Percentiles rank a stretch among this genome's conserved stretches.
Conservation (phyloP, 768 basidiomycete species). For the Calocera viscosa region DNA sequence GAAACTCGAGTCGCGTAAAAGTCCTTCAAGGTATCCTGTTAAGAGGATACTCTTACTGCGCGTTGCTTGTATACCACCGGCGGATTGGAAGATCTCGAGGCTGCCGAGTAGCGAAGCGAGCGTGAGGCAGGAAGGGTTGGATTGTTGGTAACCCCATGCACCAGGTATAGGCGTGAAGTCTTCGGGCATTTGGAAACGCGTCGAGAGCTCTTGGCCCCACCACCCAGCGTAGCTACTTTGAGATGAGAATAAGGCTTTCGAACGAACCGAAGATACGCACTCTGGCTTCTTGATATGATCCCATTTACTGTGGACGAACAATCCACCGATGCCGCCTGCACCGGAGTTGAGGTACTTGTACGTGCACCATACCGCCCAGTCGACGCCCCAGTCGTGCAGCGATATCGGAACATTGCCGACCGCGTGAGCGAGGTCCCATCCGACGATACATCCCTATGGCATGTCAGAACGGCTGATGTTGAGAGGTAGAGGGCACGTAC, state of each 20-base stretch:
- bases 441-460: constrained; percentile 78
- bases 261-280: constrained; percentile 28
- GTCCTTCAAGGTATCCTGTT: constrained; percentile 56
- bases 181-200: constrained; percentile 83
- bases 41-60: constrained; percentile 57
- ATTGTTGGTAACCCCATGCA: constrained; percentile 92
- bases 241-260: background rate
- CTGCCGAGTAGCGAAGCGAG: constrained; percentile 73
- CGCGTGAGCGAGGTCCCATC: constrained; percentile 95
- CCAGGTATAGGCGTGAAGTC: constrained; percentile 73
- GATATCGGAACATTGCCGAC: constrained; percentile 82
- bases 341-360: constrained; percentile 98
- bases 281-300: constrained; percentile 47
- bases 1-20: constrained; percentile 49
- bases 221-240: constrained; percentile 63
- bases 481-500: constrained; percentile 32
- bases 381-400: constrained; percentile 86
- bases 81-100: constrained; percentile 64
- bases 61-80: constrained; percentile 58
- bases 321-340: constrained; percentile 91
- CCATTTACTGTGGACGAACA: constrained; percentile 81
- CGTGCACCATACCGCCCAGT: constrained; percentile 98
- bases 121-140: constrained; percentile 77
- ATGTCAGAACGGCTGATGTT: background rate
- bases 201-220: constrained; percentile 89